Base-by-base conservation (phyloP, 176 grass and related monocot species). In the Neostapfia colusana region DNA sequence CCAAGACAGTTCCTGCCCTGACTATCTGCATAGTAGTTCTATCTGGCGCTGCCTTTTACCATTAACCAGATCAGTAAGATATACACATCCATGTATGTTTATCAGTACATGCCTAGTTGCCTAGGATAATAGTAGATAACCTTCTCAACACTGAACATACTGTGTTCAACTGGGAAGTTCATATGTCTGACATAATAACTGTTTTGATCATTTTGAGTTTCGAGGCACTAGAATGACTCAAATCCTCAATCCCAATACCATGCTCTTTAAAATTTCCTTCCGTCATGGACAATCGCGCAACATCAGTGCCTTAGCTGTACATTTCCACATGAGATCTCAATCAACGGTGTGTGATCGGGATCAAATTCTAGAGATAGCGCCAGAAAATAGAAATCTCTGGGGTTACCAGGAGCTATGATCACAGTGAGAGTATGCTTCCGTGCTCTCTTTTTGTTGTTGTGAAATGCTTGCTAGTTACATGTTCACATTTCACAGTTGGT, bases 191-290 rank as follows among this genome's bases (percentile, higher is more conserved):
- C n/a, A n/a, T n/a, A 48, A 16, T 40, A 40, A 7, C 38, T 40
- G 8, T 40, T 40, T 40, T 8, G 4, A 40, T 4, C 2, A 40
- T 40, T 40, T 40, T 3, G 38, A 40, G 38, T 40, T 28, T 21
- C 17, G 44, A 48, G 14, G 3, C 43, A 49, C 67, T 31, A 49
- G 24, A 9, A 7, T 31, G 8, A 1, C 2, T 76, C 62, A 15
- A 48, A 46, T 45, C 56, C 45, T 39, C 66, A 65, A 53, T 78
- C 67, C 5, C 10, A 40, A 27, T 54, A 67, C n/a, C 20, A 78
- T 10, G 21, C 48, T n/a, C 15, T 55, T 60, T 66, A 12, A 48
- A 0, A 14, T 53, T 54, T 53, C 4, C 18, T 77, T 76, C 25
- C 10, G 7, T n/a, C 49, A 53, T 53, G 49, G 17, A n/a, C 18